Conservation (phyloP, 164 flowering plant species). For the Dillenia suffruticosa region DNA sequence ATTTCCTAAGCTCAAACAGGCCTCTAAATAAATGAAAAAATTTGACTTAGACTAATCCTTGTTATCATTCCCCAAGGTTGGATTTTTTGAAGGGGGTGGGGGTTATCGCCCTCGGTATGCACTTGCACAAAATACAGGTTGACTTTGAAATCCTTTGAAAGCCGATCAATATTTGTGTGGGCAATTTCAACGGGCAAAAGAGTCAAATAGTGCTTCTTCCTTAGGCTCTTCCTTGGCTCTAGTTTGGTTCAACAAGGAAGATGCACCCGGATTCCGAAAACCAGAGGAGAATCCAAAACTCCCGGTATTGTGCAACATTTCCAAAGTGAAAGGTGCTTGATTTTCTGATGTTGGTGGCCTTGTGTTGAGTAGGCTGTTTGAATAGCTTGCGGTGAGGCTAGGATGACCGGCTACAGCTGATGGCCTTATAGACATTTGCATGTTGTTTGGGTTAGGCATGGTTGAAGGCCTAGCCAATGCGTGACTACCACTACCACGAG, state of each 20-base stretch:
- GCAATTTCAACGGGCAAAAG: conserved; percentile 15
- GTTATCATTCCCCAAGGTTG: too few species aligned
- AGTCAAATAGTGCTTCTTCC: conserved; percentile 26
- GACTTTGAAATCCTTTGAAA: too few species aligned
- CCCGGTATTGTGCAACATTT: conserved; percentile 31
- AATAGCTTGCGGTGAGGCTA: conserved; percentile 9
- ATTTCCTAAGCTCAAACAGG: too few species aligned
- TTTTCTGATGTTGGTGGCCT: conserved; percentile 19
- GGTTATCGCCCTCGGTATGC: too few species aligned
- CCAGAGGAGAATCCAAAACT: conserved; percentile 22
- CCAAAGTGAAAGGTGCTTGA: conserved; percentile 52
- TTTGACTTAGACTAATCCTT: too few species aligned
- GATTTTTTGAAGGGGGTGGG: too few species aligned
- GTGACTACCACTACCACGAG: conserved; percentile 59
- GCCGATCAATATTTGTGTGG: too few species aligned
- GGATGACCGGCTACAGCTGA: conserved; percentile 16
- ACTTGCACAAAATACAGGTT: too few species aligned
- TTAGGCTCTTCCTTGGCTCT: conserved; percentile 34
- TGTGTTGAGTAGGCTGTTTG: conserved; percentile 15
- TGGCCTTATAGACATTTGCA: conserved; percentile 38
- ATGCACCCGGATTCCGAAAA: conserved; percentile 11
- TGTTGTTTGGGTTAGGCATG: conserved; percentile 9
- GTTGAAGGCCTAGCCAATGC: conserved; percentile 26
- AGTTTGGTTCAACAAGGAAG: conserved; percentile 20
- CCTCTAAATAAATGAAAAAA: too few species aligned